Base-by-base conservation (phyloP, 257 asterid species). In the Nicotiana undulata region DNA sequence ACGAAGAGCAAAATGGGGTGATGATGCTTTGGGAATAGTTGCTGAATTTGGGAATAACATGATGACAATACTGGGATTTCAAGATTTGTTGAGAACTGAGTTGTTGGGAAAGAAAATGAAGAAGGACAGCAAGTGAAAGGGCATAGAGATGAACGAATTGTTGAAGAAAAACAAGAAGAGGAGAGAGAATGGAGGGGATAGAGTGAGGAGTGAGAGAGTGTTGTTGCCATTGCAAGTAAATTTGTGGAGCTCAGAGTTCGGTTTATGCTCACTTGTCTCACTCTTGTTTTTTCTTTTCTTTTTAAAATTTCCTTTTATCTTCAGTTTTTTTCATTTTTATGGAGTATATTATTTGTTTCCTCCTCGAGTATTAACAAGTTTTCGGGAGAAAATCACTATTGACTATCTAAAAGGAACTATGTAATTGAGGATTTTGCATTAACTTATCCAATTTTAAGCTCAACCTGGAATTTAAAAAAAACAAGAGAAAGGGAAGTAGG, bases 1-100 rank as follows among this genome's bases (percentile, higher is more conserved):
- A 91, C 70, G 67, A 92, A 87, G n/a, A 93, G 87, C 88, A 94
- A 85, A 88, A 88, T 81, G 80, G 97, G 91, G 76, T 80, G 83
- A 32, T 82, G 9, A 83, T 40, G 74, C 29, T 64, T 29, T 3
- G 65, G 68, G n/a, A 77, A 77, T 4, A 74, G 51, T 49, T 80
- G 81, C 77, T 84, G 89, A 63, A 82, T 65, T 72, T 87, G 86
- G 61, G 87, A 67, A 59, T 84, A 82, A 58, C 83, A 75, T n/a
- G 91, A 85, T 64, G 88, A 88, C 13, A 81, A 26, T 11, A 79
- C 26, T 63, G 92, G 86, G 70, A 88, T 49, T 85, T 90, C 88
- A 46, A 87, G 60, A 66, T 24, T 83, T 72, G 80, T 16, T 8
- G 46, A 40, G 46, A 40, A 40, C 46, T 40, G 46, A 40, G 46